Evolutionary conservation across 176 grass and related monocot genomes (phyloP).

Genomic region (Juncus inflexus): DNA sequence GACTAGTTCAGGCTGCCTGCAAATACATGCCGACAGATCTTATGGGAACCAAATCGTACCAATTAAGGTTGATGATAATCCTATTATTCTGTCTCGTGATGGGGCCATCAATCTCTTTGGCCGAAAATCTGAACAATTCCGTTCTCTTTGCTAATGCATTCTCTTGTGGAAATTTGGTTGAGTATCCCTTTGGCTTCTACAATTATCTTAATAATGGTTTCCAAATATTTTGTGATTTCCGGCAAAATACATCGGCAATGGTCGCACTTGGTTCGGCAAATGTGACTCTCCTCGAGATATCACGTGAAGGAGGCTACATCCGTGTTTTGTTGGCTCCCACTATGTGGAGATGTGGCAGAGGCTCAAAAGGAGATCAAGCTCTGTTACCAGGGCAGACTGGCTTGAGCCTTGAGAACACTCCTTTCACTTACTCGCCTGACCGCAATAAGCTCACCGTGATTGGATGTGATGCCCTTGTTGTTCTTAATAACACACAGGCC

Average conservation of each 20-base stretch:
- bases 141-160: background rate
- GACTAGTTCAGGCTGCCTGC: no score
- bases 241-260: background rate
- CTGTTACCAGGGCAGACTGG: background rate
- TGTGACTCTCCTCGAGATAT: background rate
- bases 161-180: background rate
- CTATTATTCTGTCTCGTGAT: background rate
- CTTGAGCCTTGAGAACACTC: background rate
- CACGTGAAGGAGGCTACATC: conserved; percentile 2
- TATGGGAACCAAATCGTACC: background rate
- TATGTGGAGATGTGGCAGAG: background rate
- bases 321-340: background rate
- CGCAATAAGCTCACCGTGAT: conserved; percentile 34
- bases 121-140: background rate
- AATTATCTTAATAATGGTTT: background rate
- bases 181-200: background rate
- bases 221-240: background rate
- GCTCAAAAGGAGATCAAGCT: background rate
- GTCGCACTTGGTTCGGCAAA: background rate
- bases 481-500: conserved; percentile 15
- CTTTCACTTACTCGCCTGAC: conserved; percentile 20
- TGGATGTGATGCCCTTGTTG: conserved; percentile 32
- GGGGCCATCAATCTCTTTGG: background rate
- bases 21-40: background rate
- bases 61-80: background rate